Evolutionary conservation across 2,329 filamentous ascomycete genomes (phyloP).

Genomic region (Diaporthe sp.): DNA sequence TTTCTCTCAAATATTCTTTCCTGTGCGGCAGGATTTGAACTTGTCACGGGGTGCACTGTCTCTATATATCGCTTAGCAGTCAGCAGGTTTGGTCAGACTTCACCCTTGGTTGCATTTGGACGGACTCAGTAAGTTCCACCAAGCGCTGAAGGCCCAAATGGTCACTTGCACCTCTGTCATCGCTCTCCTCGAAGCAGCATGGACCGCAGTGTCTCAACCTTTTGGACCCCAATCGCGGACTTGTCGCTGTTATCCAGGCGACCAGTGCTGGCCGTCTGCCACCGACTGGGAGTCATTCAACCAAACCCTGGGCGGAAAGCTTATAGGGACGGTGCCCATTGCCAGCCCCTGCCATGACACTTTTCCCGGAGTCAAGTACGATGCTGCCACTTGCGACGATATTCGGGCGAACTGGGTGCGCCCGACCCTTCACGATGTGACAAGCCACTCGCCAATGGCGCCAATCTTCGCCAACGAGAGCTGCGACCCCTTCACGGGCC

Average conservation of each 20-base stretch:
- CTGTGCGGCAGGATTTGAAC: no score
- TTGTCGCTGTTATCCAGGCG: conserved; percentile 65
- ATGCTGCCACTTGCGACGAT: conserved; percentile 39
- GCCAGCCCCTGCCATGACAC: conserved; percentile 57
- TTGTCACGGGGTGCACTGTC: background rate
- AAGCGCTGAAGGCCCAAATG: background rate
- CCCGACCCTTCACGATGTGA: conserved; percentile 39
- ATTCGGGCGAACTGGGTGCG: conserved; percentile 38
- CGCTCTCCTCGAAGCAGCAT: conserved; percentile 12
- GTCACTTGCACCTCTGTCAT: background rate
- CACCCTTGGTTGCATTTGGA: background rate
- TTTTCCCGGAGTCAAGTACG: conserved; percentile 34
- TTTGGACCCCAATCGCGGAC: background rate
- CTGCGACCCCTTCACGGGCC: conserved; percentile 49
- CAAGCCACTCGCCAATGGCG: conserved; percentile 41
- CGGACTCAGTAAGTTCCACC: background rate
- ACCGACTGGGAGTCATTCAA: conserved; percentile 65
- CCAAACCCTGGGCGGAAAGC: conserved; percentile 61
- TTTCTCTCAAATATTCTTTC: no score
- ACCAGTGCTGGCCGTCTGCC: conserved; percentile 65
- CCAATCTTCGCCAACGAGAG: conserved; percentile 47
- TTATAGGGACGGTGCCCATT: conserved; percentile 65
- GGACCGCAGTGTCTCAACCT: background rate
- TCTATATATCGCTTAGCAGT: background rate
- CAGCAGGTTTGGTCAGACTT: background rate